These are phyloP conservation scores for Cutaneotrichosporon arboriforme DNA, from an alignment of 1,284 basidiomycete genomes.

Conservation along the genomic window DNA sequence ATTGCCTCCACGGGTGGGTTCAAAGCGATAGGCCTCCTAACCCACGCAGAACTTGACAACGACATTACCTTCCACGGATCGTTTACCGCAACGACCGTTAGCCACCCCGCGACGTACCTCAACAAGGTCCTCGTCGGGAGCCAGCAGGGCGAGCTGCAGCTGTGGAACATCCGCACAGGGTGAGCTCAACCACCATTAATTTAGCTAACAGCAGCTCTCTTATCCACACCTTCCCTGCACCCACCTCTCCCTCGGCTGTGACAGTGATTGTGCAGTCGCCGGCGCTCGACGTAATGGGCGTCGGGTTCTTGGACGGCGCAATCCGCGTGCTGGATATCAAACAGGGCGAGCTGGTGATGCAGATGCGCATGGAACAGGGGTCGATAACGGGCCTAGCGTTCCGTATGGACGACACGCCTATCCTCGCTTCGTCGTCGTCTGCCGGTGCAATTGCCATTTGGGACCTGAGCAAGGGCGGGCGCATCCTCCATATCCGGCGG, in stretches of 20 bases:
- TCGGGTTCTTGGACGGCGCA: conserved; percentile 82
- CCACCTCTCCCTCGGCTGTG: conserved; percentile 52
- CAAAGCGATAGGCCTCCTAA: background rate
- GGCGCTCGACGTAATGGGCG: conserved; percentile 88
- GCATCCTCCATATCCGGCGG: conserved; percentile 72
- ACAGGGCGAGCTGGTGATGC: conserved; percentile 79
- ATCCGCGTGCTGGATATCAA: conserved; percentile 85
- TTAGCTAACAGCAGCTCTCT: conserved; percentile 40
- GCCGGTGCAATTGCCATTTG: conserved; percentile 81
- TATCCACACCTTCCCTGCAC: conserved; percentile 51
- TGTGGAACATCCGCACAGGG: conserved; percentile 92
- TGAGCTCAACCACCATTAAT: conserved; percentile 47
- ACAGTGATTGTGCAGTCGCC: conserved; percentile 83
- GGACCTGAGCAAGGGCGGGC: conserved; percentile 77
- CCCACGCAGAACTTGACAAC: conserved; percentile 34
- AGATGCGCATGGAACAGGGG: conserved; percentile 76
- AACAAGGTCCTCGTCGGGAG: conserved; percentile 91
- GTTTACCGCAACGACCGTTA: conserved; percentile 74
- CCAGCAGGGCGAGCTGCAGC: conserved; percentile 70
- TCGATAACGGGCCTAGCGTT: conserved; percentile 72
- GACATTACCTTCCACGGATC: conserved; percentile 56
- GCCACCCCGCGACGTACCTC: conserved; percentile 94
- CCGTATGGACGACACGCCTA: conserved; percentile 78
- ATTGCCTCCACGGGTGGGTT: conserved; percentile 56
- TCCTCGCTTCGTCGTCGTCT: conserved; percentile 80